phyloP scores from a whole-genome alignment of 1,284 basidiomycete species.

The Trametes pubescens region DNA sequence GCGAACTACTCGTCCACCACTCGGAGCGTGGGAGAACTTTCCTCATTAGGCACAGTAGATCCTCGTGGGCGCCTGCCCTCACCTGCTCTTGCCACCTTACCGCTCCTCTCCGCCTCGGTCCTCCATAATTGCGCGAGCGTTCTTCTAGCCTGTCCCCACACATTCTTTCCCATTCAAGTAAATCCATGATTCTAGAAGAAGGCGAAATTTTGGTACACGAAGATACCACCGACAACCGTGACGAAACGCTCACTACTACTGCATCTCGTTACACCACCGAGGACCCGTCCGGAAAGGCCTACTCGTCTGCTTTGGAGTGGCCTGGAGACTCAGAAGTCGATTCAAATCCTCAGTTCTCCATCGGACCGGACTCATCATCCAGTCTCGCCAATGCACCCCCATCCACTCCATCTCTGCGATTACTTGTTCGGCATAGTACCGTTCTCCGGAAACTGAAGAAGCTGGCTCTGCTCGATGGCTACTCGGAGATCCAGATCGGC shows the following conservation, averaged over 20 bases:
- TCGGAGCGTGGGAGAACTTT: slow-evolving; percentile 26
- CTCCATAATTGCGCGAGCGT: background rate
- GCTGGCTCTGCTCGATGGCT: slow-evolving; percentile 68
- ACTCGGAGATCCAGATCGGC: slow-evolving; percentile 72
- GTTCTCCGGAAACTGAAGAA: slow-evolving; percentile 59
- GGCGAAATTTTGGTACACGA: slow-evolving; percentile 18
- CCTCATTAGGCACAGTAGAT: slow-evolving; percentile 27
- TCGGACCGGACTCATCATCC: background rate
- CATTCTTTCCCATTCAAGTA: background rate
- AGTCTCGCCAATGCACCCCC: background rate
- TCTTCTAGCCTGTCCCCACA: too few relatives aligned
- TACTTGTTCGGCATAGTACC: slow-evolving; percentile 60
- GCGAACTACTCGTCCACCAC: slow-evolving; percentile 26
- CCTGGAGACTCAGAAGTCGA: slow-evolving; percentile 48
- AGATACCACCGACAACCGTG: background rate
- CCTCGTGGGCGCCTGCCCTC: slow-evolving; percentile 21
- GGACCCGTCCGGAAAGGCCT: slow-evolving; percentile 37
- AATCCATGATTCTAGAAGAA: slow-evolving; percentile 25
- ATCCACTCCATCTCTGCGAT: slow-evolving; percentile 52
- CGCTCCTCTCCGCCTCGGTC: too few relatives aligned
- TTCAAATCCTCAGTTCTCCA: slow-evolving; percentile 1
- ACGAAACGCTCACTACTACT: background rate
- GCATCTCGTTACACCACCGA: background rate
- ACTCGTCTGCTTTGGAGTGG: slow-evolving; percentile 66
- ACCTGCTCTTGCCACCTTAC: background rate